Base-by-base conservation (phyloP, 2,329 filamentous ascomycete species). In the Pseudocercospora musae region DNA sequence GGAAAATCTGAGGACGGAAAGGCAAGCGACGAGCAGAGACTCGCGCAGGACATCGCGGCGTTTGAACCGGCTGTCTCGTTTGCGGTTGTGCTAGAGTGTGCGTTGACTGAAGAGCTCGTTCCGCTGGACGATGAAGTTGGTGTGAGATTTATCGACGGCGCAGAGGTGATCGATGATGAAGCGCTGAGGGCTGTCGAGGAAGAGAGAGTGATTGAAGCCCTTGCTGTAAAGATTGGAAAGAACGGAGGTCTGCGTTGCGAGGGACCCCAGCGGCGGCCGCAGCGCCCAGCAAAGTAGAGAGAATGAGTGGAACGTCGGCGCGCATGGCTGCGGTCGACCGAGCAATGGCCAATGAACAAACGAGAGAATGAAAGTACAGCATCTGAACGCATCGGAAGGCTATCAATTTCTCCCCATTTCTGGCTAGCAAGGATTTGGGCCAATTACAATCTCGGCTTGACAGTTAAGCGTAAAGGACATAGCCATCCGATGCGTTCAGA, bases 261-360 rank as follows among this genome's bases (percentile, higher is more conserved):
- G 66, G 60, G 50, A 66, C 58, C 66, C 64, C 57, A 62, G 68
- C 66, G 40, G 66, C 62, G 79, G 58, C 33, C 53, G 60, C 66
- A 49, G 60, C 63, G 40, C 62, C 66, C 42, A 67, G 58, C 11
- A 66, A 50, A 58, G 64, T 44, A 48, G 61, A 58, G 57, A 57
- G 60, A 66, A 69, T 46, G 66, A 70, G 60, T 63, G 68, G 66
- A 64, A 65, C 52, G 62, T 66, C 64, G 60, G 66, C 60, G 46
- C 60, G 66, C 66, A 69, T 68, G 29, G 23, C 42, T 52, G 48
- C 48, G 48, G 46, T 57, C 49, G 57, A 66, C 61, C 57, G 46
- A 49, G 33, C 52, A 37, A 40, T 52, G 48, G 52, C 57, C 57
- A 63, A 62, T 59, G 52, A 55, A 57, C 18, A 54, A 64, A 37